Evolutionary conservation across 768 basidiomycete species (phyloP), one percentile per base, ranked within the genome.

Genomic region (Psilocybe tampanensis): DNA sequence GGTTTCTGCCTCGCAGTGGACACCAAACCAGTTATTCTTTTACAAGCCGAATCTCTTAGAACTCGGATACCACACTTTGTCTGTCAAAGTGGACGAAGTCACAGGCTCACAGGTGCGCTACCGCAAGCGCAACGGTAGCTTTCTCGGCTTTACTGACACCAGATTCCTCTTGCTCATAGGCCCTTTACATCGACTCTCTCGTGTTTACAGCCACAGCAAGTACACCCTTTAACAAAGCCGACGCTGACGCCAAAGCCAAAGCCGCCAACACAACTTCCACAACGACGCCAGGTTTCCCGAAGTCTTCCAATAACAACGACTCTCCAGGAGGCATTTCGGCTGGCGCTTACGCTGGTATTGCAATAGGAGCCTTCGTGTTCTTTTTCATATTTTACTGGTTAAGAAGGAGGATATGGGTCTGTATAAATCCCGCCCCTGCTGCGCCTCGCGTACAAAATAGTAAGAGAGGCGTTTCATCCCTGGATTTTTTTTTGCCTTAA

Each of bases 1-100:
- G 9, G 45, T 42, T 22, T 39, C 47, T 24, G 29, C 41, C 3
- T 55, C 54, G 7, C 22, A 15, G 6, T 55, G 54, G 54, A 13
- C 36, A 5, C 36, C 42, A 29, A 47, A 45, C 19, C 54, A 55
- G 23, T 44, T 33, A 34, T 55, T 55, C 22, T 55, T 18, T 39
- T 47, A 34, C 21, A 45, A 55, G 29, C 9, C 29, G 23, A 45
- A 55, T 18, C 34, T 55, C 4, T 26, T 48, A 4, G 22, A 45
- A 15, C 4, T 29, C 5, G 54, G 54, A 17, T 48, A 34, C 12
- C 54, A 55, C 32, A 41, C 47, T 29, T 45, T 55, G 3, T 34
- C 36, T 18, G 26, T 55, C 9, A 36, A 41, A 26, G n/a, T 49
- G 17, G 23, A 48, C 6, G 54, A 55, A 29, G 47, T 48, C 19